A percentile compares a stretch with the other conserved stretches of the same genome.
phyloP scores from a whole-genome alignment of 169 alveolate species.

The Cryptosporidium sp. region DNA sequence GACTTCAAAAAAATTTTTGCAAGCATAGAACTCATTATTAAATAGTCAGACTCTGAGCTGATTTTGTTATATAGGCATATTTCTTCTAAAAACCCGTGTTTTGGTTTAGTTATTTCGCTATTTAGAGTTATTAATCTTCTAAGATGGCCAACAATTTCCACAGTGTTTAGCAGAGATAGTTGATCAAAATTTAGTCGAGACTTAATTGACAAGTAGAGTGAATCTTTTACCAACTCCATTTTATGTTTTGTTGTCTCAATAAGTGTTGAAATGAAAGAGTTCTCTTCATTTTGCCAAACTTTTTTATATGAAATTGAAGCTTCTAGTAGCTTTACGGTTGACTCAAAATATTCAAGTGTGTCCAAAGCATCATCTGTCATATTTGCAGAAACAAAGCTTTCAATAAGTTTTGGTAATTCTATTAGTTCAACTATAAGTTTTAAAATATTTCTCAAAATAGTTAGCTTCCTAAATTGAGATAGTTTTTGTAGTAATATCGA shows the following conservation, averaged over 20 bases:
- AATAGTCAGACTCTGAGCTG: not conserved
- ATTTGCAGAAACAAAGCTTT: constrained; percentile 26
- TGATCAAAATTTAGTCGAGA: constrained; percentile 19
- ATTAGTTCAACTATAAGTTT: constrained; percentile 30
- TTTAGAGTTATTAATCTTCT: constrained; percentile 29
- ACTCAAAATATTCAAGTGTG: constrained; percentile 58
- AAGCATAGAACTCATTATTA: constrained; percentile 9
- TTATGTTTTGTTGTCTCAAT: constrained; percentile 12
- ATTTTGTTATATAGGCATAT: not conserved
- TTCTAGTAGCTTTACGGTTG: constrained; percentile 30
- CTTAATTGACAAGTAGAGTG: constrained; percentile 20
- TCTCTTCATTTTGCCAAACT: not conserved
- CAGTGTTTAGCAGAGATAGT: constrained; percentile 23
- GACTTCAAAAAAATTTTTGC: constrained; percentile 30
- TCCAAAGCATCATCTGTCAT: constrained; percentile 72
- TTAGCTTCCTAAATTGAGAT: constrained; percentile 3
- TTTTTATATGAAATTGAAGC: not conserved
- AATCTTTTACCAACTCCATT: not conserved
- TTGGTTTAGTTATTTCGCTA: not conserved
- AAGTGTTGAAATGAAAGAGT: not conserved
- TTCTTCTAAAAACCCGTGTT: constrained; percentile 6
- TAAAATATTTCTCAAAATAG: not conserved
- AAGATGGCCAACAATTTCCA: constrained; percentile 48
- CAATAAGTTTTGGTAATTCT: constrained; percentile 43
- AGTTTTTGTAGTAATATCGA: not conserved